Evolutionary conservation across 345 rosid species (phyloP), one percentile per base, ranked within the genome.

Genomic region (Pistacia atlantica): DNA sequence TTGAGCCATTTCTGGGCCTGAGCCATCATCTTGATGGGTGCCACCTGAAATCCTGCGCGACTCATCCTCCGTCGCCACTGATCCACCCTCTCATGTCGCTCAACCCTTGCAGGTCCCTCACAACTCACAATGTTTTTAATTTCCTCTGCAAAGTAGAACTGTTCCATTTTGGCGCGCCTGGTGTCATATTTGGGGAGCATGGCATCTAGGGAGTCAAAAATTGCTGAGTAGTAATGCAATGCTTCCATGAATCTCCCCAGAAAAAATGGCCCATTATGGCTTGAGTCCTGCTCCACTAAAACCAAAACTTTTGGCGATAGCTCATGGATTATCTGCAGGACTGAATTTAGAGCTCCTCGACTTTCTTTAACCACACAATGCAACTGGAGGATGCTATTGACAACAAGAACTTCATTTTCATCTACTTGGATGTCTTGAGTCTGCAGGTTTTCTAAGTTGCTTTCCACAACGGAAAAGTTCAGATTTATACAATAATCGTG

Each of bases 31-130:
- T 83, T 87, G 22, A 85, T 67, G 0, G 90, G 89, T 45, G 87
- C 82, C 20, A 81, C 87, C 82, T 89, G 94, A 42, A 90, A 90
- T 17, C 91, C 89, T 0, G 92, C 92, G n/a, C 91, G 88, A 77
- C 91, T 90, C 92, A 84, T 88, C 80, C 92, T 84, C 83, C 94
- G 70, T 13, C 88, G 83, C 94, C 91, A 90, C 58, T 89, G 92
- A 52, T 89, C 90, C 72, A 83, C 79, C 80, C 83, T 84, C 88
- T 89, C 94, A 5, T 86, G 91, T 72, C 92, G 65, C 80, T 90
- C 92, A 59, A 87, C 87, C 80, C 90, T 75, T 0, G 79, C 87
- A 0, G 86, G 82, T 16, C 92, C 92, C 76, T 90, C 90, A n/a
- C 90, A 86, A 78, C 92, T 86, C 82, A 89, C 87, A 11, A 86